phyloP scores from a whole-genome alignment of 2,329 filamentous ascomycete genomes.

The Cercospora beticola region DNA sequence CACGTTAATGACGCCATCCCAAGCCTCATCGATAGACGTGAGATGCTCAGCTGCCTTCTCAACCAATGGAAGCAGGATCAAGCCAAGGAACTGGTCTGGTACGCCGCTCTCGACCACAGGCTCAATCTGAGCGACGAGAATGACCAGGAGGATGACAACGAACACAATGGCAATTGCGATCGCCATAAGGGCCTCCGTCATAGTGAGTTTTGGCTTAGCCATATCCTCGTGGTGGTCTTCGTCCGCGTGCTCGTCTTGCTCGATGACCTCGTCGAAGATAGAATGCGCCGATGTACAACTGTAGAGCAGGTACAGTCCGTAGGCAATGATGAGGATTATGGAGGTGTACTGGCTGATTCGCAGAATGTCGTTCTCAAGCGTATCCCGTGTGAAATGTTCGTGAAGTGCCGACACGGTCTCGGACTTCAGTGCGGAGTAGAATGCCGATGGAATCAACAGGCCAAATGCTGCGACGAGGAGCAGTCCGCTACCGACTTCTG shows the following conservation, averaged over 20 bases:
- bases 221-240: constrained; percentile 44
- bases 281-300: constrained; percentile 73
- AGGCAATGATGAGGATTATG: constrained; percentile 69
- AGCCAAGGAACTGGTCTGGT: constrained; percentile 61
- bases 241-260: constrained; percentile 61
- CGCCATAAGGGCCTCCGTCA: constrained; percentile 68
- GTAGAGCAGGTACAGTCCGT: constrained; percentile 63
- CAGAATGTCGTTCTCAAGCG: constrained; percentile 50
- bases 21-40: constrained; percentile 80
- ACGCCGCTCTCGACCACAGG: constrained; percentile 51
- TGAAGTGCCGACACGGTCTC: constrained; percentile 31
- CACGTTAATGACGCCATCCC: constrained; percentile 73
- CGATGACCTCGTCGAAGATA: constrained; percentile 67
- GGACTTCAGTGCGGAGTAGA: constrained; percentile 47
- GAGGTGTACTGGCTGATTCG: constrained; percentile 69
- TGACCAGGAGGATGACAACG: constrained; percentile 71
- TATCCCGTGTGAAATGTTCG: constrained; percentile 44
- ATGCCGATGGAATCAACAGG: constrained; percentile 51
- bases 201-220: constrained; percentile 66
- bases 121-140: constrained; percentile 72
- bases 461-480: constrained; percentile 68
- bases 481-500: constrained; percentile 74
- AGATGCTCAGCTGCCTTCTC: constrained; percentile 85
- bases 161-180: constrained; percentile 64
- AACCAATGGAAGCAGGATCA: constrained; percentile 76